These are phyloP conservation scores for Ilex paraguariensis DNA, from an alignment of 305 asterid genomes.

Conservation along the genomic window DNA sequence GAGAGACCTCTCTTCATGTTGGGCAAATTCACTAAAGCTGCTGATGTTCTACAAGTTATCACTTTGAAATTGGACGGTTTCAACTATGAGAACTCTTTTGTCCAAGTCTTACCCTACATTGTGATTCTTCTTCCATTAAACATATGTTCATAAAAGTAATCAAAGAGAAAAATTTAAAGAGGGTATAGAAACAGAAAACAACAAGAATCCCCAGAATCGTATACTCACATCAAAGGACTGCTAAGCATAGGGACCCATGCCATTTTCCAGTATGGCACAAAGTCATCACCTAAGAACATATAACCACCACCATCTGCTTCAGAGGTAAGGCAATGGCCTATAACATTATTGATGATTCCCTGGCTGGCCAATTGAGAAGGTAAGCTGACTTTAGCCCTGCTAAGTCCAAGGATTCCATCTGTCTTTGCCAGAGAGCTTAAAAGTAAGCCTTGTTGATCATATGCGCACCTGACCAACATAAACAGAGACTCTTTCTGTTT, in stretches of 20 bases:
- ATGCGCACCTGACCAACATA: conserved; percentile 52
- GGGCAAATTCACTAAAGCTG: no score
- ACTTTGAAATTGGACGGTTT: no score
- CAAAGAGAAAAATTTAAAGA: no score
- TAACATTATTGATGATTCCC: conserved; percentile 48
- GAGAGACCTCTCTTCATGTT: no score
- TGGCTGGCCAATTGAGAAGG: conserved; percentile 65
- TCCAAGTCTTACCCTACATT: no score
- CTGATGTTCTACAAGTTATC: no score
- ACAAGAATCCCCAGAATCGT: conserved; percentile 5
- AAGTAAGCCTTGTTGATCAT: conserved; percentile 78
- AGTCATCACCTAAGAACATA: conserved; percentile 65
- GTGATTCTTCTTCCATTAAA: no score
- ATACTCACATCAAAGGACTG: conserved; percentile 43
- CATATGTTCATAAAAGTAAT: no score
- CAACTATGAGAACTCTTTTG: no score
- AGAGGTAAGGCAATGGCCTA: conserved; percentile 64
- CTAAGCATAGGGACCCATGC: conserved; percentile 66
- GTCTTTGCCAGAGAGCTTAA: conserved; percentile 55
- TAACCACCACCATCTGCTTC: conserved; percentile 53
- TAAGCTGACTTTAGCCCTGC: conserved; percentile 60
- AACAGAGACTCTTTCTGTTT: no score
- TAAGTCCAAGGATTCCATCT: conserved; percentile 73
- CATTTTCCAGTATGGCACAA: conserved; percentile 60
- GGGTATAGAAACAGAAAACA: conserved; percentile 1